phyloP scores from a whole-genome alignment of 768 basidiomycete genomes.

The Royoungia palumana region DNA sequence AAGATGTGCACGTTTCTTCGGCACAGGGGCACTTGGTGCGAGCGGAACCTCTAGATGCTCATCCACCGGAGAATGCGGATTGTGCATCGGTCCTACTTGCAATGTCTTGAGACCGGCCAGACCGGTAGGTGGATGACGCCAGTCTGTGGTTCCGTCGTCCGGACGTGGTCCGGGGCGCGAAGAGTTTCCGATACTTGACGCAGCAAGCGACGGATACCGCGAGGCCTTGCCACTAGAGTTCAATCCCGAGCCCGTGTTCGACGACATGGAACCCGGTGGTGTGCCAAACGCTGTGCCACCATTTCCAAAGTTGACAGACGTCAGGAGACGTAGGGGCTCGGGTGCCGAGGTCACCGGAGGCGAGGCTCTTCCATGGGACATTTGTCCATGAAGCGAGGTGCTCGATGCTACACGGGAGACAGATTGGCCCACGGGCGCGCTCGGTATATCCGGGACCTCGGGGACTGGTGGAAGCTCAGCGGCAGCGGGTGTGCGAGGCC shows the following conservation, averaged over 20 bases:
- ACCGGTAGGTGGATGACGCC: constrained; percentile 24
- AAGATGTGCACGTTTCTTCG: constrained; percentile 19
- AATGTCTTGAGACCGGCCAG: constrained; percentile 18
- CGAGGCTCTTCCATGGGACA: constrained; percentile 11
- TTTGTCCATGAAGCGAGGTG: constrained; percentile 6
- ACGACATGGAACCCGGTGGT: constrained; percentile 14
- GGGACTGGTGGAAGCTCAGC: constrained; percentile 17
- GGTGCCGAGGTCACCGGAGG: constrained; percentile 7
- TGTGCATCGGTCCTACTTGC: constrained; percentile 12
- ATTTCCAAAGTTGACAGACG: constrained; percentile 28
- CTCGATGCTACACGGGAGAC: neutral
- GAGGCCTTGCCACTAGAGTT: constrained; percentile 16
- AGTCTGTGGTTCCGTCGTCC: constrained; percentile 18
- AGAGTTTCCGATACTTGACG: constrained; percentile 14
- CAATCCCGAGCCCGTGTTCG: constrained; percentile 12
- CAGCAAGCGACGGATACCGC: constrained; percentile 28
- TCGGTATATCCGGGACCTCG: constrained; percentile 14
- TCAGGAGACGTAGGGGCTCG: constrained; percentile 21
- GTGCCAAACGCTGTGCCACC: constrained; percentile 10
- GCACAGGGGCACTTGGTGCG: neutral
- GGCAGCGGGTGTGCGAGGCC: neutral
- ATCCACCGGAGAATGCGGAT: constrained; percentile 23
- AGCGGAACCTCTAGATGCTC: neutral
- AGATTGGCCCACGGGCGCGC: neutral
- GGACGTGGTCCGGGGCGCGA: constrained; percentile 8